Conservation (phyloP, 73 alveolate species). For the Paramecium octaurelia region DNA sequence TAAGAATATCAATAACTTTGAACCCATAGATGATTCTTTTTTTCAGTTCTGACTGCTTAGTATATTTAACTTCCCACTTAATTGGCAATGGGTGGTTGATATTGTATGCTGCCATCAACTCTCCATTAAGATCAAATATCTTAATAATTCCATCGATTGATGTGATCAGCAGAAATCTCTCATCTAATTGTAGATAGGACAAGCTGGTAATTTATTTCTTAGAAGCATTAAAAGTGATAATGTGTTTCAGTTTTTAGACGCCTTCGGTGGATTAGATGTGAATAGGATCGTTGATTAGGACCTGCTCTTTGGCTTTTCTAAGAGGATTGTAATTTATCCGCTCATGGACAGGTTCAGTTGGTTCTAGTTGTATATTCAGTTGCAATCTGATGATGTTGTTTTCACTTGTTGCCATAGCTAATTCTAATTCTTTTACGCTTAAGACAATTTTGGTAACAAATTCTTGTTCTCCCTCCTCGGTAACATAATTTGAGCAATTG, state of each 20-base stretch:
- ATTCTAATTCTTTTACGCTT: conserved; percentile 39
- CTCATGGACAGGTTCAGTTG: conserved; percentile 36
- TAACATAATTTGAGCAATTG: neutral
- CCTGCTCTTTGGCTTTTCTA: neutral
- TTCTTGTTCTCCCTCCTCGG: conserved; percentile 42
- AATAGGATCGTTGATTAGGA: neutral
- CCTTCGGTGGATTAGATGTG: neutral
- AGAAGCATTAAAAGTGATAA: neutral
- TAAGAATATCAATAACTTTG: conserved; percentile 41
- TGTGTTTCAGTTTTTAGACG: neutral
- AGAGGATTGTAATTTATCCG: conserved; percentile 28
- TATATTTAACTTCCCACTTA: conserved; percentile 31
- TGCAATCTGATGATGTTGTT: neutral
- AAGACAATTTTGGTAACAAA: neutral
- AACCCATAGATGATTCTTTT: conserved; percentile 46
- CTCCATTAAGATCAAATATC: conserved; percentile 15
- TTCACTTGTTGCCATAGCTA: conserved; percentile 15
- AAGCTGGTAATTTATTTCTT: neutral
- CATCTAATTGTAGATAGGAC: neutral
- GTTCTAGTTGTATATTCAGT: neutral
- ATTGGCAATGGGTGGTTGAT: conserved; percentile 40
- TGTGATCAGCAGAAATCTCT: neutral
- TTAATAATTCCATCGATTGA: conserved; percentile 26
- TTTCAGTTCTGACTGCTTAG: neutral
- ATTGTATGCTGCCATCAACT: neutral